Evolutionary conservation across 306 rosid genomes (phyloP), one percentile per base, ranked within the genome.

Genomic region (Lotus japonicus): DNA sequence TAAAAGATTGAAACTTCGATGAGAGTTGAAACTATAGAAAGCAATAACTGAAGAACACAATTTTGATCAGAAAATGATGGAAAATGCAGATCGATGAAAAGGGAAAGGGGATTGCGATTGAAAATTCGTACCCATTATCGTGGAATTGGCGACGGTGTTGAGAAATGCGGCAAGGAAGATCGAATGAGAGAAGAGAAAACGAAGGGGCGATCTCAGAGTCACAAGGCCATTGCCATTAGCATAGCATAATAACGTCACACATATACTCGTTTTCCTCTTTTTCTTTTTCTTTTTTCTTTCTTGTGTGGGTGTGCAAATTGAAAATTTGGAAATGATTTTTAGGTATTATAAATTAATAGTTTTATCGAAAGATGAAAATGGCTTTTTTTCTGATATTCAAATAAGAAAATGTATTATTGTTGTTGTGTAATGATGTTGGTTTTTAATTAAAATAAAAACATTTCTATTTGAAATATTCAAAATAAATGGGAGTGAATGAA

Each of bases 41-140:
- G 56, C 66, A 55, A 70, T 57, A 75, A 77, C 66, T 23, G 61
- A 7, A 54, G 16, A 61, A 63, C 0, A 68, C 38, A 9, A 53
- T 1, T 35, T 9, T 15, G 70, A 68, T 60, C 12, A 68, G 16
- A 36, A 58, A 1, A 10, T 11, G 11, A 38, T 1, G 8, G 12
- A 9, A 5, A 69, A 49, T 42, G 73, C 26, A 58, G 70, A 77
- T 78, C 80, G 79, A 77, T 36, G 68, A 80, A 60, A 65, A 52
- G 60, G 75, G 23, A 44, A 72, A 53, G 45, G 74, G 41, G 18
- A 73, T 41, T 50, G 49, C 36, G 49, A 75, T 64, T 21, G 62
- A 58, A 41, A 57, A 60, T 15, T 21, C 61, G 13, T 91, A 86
- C 92, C 96, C 90, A 84, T 84, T 68, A 44, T 58, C 54, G 63